Evolutionary conservation across 768 basidiomycete genomes (phyloP).

Genomic region (Tephrocybe sp.): DNA sequence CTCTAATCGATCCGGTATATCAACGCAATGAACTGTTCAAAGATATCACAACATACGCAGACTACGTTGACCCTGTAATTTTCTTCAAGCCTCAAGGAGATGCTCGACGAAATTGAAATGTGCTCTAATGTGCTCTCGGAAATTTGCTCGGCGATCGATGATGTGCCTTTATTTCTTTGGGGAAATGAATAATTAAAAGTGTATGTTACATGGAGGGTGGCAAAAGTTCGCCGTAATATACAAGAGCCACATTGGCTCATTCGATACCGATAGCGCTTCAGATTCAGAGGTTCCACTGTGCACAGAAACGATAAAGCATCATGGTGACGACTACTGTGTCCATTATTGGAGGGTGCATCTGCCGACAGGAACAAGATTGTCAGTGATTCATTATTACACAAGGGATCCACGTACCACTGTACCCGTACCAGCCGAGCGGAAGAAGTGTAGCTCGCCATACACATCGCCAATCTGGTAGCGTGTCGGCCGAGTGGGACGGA

Average conservation of each 20-base stretch:
- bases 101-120: not conserved
- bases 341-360: conserved; percentile 91
- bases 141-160: not conserved
- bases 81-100: conserved; percentile 2
- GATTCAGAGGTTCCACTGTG: conserved; percentile 47
- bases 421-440: conserved; percentile 74
- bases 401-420: conserved; percentile 61
- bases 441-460: conserved; percentile 81
- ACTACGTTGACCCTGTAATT: not conserved
- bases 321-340: conserved; percentile 81
- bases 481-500: conserved; percentile 72
- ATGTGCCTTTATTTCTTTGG: conserved; percentile 3
- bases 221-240: not conserved
- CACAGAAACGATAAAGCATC: conserved; percentile 83
- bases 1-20: conserved; percentile 16
- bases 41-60: conserved; percentile 6
- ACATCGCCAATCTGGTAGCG: conserved; percentile 87
- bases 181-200: conserved; percentile 10
- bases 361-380: conserved; percentile 26
- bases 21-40: not conserved
- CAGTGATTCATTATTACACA: conserved; percentile 11
- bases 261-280: conserved; percentile 23
- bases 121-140: not conserved
- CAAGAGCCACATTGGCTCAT: not conserved
- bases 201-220: conserved; percentile 18